A percentile compares a stretch with the other conserved stretches of the same genome.
Evolutionary conservation across 768 basidiomycete genomes (phyloP).

Genomic region (Leucogyrophana mollusca): DNA sequence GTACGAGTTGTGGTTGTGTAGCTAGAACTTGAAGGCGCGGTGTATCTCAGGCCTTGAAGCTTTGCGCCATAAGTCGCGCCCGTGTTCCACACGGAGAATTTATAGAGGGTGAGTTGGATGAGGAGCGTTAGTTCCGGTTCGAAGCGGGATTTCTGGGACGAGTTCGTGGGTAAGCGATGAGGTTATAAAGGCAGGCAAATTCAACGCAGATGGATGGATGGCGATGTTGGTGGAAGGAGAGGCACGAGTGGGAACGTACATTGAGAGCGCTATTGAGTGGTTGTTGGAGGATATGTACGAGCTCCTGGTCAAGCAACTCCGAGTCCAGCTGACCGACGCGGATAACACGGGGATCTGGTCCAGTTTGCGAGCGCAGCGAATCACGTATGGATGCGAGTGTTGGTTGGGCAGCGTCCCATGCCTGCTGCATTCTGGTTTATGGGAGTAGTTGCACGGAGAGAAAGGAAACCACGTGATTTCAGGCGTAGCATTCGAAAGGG

Average conservation of each 20-base stretch:
- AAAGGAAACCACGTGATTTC: conserved; percentile 15
- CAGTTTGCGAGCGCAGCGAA: conserved; percentile 29
- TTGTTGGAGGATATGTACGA: conserved; percentile 76
- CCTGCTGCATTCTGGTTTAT: conserved; percentile 48
- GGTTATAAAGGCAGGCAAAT: too few relatives aligned
- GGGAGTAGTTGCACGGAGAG: conserved; percentile 1
- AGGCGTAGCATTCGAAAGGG: conserved; percentile 4
- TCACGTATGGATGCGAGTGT: conserved; percentile 47
- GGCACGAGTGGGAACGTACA: conserved; percentile 41
- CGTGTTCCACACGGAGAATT: conserved; percentile 77
- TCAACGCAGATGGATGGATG: too few relatives aligned
- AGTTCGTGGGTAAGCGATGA: too few relatives aligned
- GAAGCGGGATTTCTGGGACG: conserved; percentile 55
- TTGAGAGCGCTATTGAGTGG: conserved; percentile 77
- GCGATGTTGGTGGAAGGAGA: too few relatives aligned
- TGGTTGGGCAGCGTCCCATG: conserved; percentile 64
- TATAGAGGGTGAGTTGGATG: conserved; percentile 73
- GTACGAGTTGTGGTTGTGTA: conserved; percentile 14
- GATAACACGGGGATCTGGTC: conserved; percentile 47
- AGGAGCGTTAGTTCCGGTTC: conserved; percentile 75
- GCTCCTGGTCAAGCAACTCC: conserved; percentile 85
- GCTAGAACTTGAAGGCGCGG: conserved; percentile 20
- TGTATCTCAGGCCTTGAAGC: conserved; percentile 75
- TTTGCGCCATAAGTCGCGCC: conserved; percentile 83
- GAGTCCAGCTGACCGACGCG: conserved; percentile 93